Base-by-base conservation (phyloP, 2,329 filamentous ascomycete genomes). In the Polytolypa hystricis region DNA sequence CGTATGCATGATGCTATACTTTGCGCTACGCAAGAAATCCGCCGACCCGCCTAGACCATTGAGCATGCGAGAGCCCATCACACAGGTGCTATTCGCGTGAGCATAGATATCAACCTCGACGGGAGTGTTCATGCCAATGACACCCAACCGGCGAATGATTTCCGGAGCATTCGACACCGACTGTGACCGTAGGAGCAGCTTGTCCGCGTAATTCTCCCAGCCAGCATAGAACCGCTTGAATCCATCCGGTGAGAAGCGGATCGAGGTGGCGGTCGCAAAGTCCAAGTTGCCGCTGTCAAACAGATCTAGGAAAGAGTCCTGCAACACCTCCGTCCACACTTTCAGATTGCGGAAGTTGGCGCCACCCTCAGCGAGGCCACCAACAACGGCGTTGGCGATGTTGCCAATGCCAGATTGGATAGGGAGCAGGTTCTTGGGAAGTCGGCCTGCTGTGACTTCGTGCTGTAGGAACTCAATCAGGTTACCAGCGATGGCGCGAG, bases 91-190 rank as follows among this genome's bases (percentile, higher is more conserved):
- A 74, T 93, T 94, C 50, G 86, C 86, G 64, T 93, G 85, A 2
- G 85, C 86, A 64, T 93, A 93, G 53, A 93, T 93, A 63, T 93
- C 86, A 11, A 93, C 85, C 64, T 93, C 86, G 31, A 93, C 84
- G 15, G 85, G 85, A 0, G 85, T 93, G 71, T 93, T 93, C 85
- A 93, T 93, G 57, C 84, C 85, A 50, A 94, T 93, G 47, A 86
- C 79, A 42, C 85, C 85, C 1, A 93, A 69, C 17, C 85, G 75
- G 38, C 84, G 77, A 65, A 93, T 93, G 63, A 93, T 86, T 63
- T 93, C 85, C 41, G 85, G 85, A 2, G 79, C 81, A 71, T 93
- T 93, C 53, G 81, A 87, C 7, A 93, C 82, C 56, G 83, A 76
- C 65, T 93, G 85, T n/a, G 79, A 79, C 44, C 86, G 82, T 32